Conservation (phyloP, 129 eudicot genomes). For the Flaveria sonorensis region DNA sequence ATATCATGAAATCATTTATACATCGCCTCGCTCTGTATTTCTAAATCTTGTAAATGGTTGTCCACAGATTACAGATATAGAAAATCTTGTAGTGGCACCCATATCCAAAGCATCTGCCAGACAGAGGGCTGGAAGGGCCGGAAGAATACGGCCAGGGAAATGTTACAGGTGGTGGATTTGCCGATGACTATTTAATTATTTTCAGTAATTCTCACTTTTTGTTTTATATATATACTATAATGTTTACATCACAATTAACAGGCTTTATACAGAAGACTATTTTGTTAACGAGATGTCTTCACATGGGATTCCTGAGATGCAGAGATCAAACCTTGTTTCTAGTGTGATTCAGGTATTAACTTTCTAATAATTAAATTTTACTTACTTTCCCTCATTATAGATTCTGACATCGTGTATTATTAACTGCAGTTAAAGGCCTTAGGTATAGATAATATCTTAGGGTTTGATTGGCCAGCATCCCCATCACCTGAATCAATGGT, state of each 20-base stretch:
- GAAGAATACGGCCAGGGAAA: constrained; percentile 95
- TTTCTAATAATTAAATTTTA: background rate
- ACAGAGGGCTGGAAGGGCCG: constrained; percentile 97
- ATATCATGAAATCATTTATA: background rate
- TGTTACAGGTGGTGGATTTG: constrained; percentile 71
- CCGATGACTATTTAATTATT: background rate
- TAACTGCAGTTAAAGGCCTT: constrained; percentile 75
- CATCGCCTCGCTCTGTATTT: background rate
- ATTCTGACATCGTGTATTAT: constrained; percentile 22
- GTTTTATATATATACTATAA: background rate
- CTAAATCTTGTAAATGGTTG: background rate
- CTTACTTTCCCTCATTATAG: background rate
- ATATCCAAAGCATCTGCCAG: constrained; percentile 97
- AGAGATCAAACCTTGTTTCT: constrained; percentile 88
- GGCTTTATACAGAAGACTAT: constrained; percentile 94
- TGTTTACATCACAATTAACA: constrained; percentile 27
- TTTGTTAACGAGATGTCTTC: constrained; percentile 71
- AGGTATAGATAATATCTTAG: constrained; percentile 94
- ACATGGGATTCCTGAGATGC: constrained; percentile 97
- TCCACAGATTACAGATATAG: constrained; percentile 82
- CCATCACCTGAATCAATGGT: constrained; percentile 94
- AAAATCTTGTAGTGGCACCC: constrained; percentile 93
- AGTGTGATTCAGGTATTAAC: constrained; percentile 80
- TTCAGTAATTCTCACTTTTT: background rate
- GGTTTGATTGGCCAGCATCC: constrained; percentile 97